Base-by-base conservation (phyloP, 352 stramenopile genomes). In the Globisporangium irregulare region DNA sequence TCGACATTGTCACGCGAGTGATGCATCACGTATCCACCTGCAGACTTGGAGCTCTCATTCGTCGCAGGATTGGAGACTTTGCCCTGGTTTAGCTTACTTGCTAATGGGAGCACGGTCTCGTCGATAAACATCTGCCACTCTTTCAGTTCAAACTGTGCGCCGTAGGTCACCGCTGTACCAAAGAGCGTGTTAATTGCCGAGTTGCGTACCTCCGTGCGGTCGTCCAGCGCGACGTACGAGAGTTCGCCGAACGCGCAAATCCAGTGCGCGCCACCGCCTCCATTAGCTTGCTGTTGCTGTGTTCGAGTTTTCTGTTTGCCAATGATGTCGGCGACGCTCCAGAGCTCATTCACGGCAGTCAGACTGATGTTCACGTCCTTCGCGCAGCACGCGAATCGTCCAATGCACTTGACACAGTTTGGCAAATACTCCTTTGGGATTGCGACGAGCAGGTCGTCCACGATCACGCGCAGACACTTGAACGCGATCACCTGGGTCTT, bases 361-460 rank as follows among this genome's bases (percentile, higher is more conserved):
- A 99, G 85, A 67, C 95, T 98, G 57, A 98, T 98, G 74, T 99
- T 99, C 43, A 99, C 90, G 78, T 99, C 97, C 67, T 98, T 97
- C 7, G 86, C 84, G 62, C 93, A 93, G 54, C 80, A 88, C 4
- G 92, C 96, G 78, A 99, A 99, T 4, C 90, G 86, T 0, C 93
- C 94, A 68, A 98, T 98, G 73, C 97, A 99, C 60, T 94, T 78
- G 32, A 98, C 84, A 72, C 84, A 93, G 67, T 90, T 72, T 10
- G 76, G 78, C 43, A 95, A 64, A 69, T 94, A 85, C 68, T 65
- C 73, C 29, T 75, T 78, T 1, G 91, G 84, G 32, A 98, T 87
- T 36, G 89, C 84, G 8, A 97, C 94, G 50, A 99, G 77, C 68
- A 99, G 93, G 62, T 99, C 96, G 73, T 99, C 97, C 14, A 99